phyloP scores from a whole-genome alignment of 768 basidiomycete genomes.

The Hygrocybe coccinea region DNA sequence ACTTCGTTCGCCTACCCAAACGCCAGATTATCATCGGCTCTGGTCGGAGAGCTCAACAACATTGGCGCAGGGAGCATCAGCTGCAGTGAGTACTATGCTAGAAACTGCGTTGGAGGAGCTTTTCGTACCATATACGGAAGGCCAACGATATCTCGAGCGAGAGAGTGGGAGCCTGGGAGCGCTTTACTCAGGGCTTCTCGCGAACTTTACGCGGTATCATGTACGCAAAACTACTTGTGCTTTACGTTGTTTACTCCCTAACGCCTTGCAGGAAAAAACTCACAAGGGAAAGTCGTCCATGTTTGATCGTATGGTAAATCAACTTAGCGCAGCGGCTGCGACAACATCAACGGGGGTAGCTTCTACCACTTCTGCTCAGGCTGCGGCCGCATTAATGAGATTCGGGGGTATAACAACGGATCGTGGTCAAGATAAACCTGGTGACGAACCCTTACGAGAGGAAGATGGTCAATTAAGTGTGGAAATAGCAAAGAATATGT shows the following conservation, averaged over 20 bases:
- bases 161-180: constrained; percentile 81
- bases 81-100: constrained; percentile 78
- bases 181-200: constrained; percentile 69
- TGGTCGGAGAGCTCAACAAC: constrained; percentile 44
- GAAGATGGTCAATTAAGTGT: constrained; percentile 79
- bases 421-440: constrained; percentile 43
- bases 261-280: constrained; percentile 44
- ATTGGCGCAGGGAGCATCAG: constrained; percentile 42
- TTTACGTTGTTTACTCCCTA: constrained; percentile 6
- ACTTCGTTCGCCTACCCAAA: constrained; percentile 60
- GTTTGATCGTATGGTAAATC: constrained; percentile 91
- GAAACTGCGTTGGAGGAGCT: constrained; percentile 95
- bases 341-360: constrained; percentile 55
- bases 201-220: constrained; percentile 82
- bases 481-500: constrained; percentile 79
- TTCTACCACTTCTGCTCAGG: constrained; percentile 72
- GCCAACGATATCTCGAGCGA: constrained; percentile 83
- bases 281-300: constrained; percentile 69
- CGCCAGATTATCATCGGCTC: constrained; percentile 55
- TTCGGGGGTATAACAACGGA: constrained; percentile 75
- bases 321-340: constrained; percentile 71
- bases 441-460: constrained; percentile 69
- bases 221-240: constrained; percentile 42
- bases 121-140: constrained; percentile 91
- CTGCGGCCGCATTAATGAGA: constrained; percentile 84